These are phyloP conservation scores for Echium plantagineum DNA, from an alignment of 257 asterid genomes.

Conservation along the genomic window DNA sequence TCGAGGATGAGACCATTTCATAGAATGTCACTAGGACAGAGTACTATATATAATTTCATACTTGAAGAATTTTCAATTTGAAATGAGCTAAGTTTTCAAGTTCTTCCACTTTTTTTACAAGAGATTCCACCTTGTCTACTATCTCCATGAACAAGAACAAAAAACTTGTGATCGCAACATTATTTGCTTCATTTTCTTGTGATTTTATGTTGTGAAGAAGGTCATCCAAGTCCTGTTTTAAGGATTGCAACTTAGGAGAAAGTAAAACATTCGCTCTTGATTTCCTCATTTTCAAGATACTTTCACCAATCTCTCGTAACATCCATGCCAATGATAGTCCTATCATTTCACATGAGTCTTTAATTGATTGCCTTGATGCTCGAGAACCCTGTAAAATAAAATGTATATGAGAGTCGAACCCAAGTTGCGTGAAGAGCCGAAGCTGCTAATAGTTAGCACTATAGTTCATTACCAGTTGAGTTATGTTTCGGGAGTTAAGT, in stretches of 20 bases:
- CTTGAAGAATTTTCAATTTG: slow-evolving; percentile 4
- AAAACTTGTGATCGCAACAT: slow-evolving; percentile 41
- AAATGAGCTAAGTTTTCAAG: slow-evolving; percentile 49
- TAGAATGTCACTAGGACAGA: no score
- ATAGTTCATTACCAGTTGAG: no score
- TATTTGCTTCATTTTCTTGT: slow-evolving; percentile 24
- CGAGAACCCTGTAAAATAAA: slow-evolving; percentile 31
- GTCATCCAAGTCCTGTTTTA: slow-evolving; percentile 36
- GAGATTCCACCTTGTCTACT: slow-evolving; percentile 41
- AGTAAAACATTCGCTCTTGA: slow-evolving; percentile 28
- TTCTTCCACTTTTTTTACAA: slow-evolving; percentile 45
- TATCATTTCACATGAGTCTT: slow-evolving; percentile 40
- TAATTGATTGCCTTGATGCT: slow-evolving; percentile 23
- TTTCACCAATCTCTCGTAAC: slow-evolving; percentile 57
- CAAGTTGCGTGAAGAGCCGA: no score
- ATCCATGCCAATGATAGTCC: slow-evolving; percentile 30
- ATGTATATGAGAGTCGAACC: no score
- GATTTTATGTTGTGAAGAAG: slow-evolving; percentile 15
- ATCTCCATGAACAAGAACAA: slow-evolving; percentile 47
- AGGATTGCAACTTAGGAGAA: slow-evolving; percentile 30
- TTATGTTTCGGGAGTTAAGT: no score
- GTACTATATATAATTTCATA: not conserved
- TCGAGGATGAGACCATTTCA: no score
- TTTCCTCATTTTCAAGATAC: slow-evolving; percentile 44
- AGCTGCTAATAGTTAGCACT: no score